Evolutionary conservation across 495 filamentous ascomycete species (phyloP).

Genomic region (Lentithecium fluviatile): DNA sequence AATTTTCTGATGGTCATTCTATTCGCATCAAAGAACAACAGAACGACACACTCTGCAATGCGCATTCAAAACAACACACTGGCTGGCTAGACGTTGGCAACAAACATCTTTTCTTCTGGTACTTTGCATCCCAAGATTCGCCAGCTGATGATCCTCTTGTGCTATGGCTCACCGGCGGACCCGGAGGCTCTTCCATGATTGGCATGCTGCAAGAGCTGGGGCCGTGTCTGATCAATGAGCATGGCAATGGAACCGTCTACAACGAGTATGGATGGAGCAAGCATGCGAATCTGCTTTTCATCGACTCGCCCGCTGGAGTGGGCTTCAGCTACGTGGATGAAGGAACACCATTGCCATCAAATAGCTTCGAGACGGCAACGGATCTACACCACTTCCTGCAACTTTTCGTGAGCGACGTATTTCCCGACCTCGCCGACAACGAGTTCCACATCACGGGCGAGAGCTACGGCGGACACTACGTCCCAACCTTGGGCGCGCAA

Average conservation of each 20-base stretch:
- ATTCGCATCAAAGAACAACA: conserved; percentile 46
- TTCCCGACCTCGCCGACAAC: conserved; percentile 38
- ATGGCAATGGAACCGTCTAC: conserved; percentile 31
- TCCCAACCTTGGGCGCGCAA: conserved; percentile 43
- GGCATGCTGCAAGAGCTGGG: conserved; percentile 31
- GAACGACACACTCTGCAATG: conserved; percentile 44
- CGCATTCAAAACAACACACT: conserved; percentile 45
- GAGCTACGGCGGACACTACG: conserved; percentile 42
- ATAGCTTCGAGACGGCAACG: conserved; percentile 26
- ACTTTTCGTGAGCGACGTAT: conserved; percentile 46
- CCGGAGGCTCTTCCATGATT: conserved; percentile 38
- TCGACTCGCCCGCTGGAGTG: conserved; percentile 27
- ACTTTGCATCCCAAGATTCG: conserved; percentile 53
- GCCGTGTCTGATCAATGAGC: conserved; percentile 31
- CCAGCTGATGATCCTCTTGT: conserved; percentile 52
- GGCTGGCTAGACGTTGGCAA: conserved; percentile 40
- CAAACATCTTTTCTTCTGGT: conserved; percentile 35
- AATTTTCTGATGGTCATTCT: conserved; percentile 40
- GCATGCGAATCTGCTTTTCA: conserved; percentile 25
- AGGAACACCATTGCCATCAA: conserved; percentile 20
- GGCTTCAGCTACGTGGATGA: conserved; percentile 30
- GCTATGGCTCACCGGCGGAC: conserved; percentile 36
- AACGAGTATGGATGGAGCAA: conserved; percentile 32
- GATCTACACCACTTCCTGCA: conserved; percentile 50
- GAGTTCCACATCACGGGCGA: conserved; percentile 38